Percentiles rank a stretch among this genome's conserved stretches.
Evolutionary conservation across 495 filamentous ascomycete species (phyloP).

Genomic region (Daldinia loculata): DNA sequence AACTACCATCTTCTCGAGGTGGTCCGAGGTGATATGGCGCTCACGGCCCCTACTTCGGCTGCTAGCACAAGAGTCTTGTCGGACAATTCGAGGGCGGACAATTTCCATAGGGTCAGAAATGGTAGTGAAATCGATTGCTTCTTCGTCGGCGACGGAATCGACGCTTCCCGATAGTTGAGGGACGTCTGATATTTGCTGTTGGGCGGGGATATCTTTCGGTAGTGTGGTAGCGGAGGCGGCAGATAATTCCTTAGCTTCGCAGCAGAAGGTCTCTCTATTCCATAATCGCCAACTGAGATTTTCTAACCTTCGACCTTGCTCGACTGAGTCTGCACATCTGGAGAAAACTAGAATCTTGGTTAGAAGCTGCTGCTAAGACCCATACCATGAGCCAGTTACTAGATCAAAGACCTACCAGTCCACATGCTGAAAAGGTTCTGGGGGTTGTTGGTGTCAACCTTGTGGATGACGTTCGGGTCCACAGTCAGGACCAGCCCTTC

Average conservation of each 20-base stretch:
- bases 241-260: constrained; percentile 63
- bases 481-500: constrained; percentile 80
- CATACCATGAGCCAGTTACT: constrained; percentile 16
- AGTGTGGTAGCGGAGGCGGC: constrained; percentile 36
- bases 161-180: constrained; percentile 92
- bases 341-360: constrained; percentile 78
- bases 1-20: constrained; percentile 88
- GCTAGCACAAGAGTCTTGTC: constrained; percentile 64
- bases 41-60: constrained; percentile 75
- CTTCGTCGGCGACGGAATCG: constrained; percentile 81
- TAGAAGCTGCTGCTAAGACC: constrained; percentile 23
- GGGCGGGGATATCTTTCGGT: constrained; percentile 58
- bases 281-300: constrained; percentile 97
- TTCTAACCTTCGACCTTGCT: constrained; percentile 89
- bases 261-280: constrained; percentile 96
- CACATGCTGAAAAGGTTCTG: constrained; percentile 98
- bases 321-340: constrained; percentile 91
- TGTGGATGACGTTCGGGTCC: constrained; percentile 86
- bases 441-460: constrained; percentile 90
- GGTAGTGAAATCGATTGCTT: constrained; percentile 72
- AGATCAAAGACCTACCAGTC: constrained; percentile 77
- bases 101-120: constrained; percentile 65
- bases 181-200: constrained; percentile 60
- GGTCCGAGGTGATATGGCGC: constrained; percentile 88
- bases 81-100: constrained; percentile 63